Evolutionary conservation across 345 rosid genomes (phyloP).

Genomic region (Balakata baccata): DNA sequence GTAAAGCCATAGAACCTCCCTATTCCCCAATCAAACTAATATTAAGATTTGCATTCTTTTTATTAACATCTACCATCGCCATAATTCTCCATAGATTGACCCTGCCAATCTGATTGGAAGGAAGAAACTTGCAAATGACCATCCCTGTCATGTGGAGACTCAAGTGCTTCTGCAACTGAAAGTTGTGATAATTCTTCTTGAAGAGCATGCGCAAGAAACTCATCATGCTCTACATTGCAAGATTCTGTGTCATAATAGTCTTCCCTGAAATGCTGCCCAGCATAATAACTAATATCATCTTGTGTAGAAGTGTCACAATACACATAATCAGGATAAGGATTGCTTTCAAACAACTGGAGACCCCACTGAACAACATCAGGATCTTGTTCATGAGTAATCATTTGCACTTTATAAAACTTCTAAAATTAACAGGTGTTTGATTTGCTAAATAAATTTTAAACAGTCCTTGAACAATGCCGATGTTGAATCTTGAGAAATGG

Average conservation of each 20-base stretch:
- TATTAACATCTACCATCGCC: slow-evolving; percentile 40
- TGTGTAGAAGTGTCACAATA: slow-evolving; percentile 29
- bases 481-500: not conserved
- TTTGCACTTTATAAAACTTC: slow-evolving; percentile 6
- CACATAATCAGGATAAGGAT: slow-evolving; percentile 45
- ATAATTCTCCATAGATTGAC: slow-evolving; percentile 36
- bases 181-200: slow-evolving; percentile 68
- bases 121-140: slow-evolving; percentile 32
- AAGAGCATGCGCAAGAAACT: slow-evolving; percentile 53
- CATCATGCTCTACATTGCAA: slow-evolving; percentile 47
- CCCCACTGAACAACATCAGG: slow-evolving; percentile 60
- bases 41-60: not conserved
- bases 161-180: slow-evolving; percentile 40
- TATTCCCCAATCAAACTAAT: not conserved
- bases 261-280: slow-evolving; percentile 38
- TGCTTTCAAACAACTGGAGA: slow-evolving; percentile 49
- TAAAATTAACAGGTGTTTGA: not conserved
- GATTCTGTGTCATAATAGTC: slow-evolving; percentile 32
- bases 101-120: slow-evolving; percentile 40
- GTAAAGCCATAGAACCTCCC: not conserved
- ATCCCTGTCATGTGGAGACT: slow-evolving; percentile 29
- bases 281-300: slow-evolving; percentile 39
- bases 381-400: slow-evolving; percentile 56
- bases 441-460: too few species aligned
- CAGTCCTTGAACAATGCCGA: not conserved